Conservation (phyloP, 2,329 filamentous ascomycete genomes). For the Pyrenophora graminea region DNA sequence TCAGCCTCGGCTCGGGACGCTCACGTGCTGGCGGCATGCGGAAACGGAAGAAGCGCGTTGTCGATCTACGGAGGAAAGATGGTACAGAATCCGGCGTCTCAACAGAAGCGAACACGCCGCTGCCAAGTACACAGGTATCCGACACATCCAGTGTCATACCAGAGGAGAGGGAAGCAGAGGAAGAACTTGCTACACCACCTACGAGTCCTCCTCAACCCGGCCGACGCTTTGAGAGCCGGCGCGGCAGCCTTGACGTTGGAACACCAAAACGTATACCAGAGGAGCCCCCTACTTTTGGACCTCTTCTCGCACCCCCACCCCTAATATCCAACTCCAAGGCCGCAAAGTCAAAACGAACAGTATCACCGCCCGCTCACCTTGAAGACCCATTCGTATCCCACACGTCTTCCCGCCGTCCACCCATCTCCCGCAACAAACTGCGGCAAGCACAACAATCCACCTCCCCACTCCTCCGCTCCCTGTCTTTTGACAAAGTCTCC, state of each 20-base stretch:
- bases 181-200: constrained; percentile 41
- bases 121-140: constrained; percentile 61
- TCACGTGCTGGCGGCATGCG: constrained; percentile 66
- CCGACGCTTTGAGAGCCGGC: constrained; percentile 29
- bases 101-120: constrained; percentile 56
- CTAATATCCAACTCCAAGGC: constrained; percentile 31
- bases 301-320: constrained; percentile 35
- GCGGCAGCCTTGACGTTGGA: constrained; percentile 31
- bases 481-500: constrained; percentile 40
- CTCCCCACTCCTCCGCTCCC: constrained; percentile 43
- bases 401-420: constrained; percentile 28
- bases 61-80: constrained; percentile 73
- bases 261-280: constrained; percentile 31
- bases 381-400: constrained; percentile 18
- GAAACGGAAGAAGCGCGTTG: constrained; percentile 82
- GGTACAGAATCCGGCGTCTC: constrained; percentile 54
- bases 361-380: constrained; percentile 5
- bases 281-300: constrained; percentile 19
- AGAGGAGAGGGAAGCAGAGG: constrained; percentile 40
- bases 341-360: constrained; percentile 27
- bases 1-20: constrained; percentile 66
- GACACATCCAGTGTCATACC: constrained; percentile 54
- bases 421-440: constrained; percentile 37
- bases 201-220: constrained; percentile 31
- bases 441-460: constrained; percentile 40